Evolutionary conservation across 352 stramenopile genomes (phyloP).

Genomic region (Globisporangium megalacanthum): DNA sequence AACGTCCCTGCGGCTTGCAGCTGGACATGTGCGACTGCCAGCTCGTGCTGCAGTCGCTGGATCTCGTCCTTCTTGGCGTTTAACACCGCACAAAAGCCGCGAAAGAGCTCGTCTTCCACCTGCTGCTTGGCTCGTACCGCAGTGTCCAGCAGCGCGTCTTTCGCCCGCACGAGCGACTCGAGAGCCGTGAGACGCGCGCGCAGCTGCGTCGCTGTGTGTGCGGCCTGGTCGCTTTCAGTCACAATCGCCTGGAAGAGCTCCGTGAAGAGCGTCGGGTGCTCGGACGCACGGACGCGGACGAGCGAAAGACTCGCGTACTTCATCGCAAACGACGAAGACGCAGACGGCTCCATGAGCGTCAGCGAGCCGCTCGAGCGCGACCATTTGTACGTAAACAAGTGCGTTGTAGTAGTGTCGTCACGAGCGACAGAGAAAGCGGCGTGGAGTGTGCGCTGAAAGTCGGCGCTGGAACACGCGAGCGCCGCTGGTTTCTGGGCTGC

Average conservation of each 20-base stretch:
- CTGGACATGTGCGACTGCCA: constrained; percentile 15
- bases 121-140: constrained; percentile 38
- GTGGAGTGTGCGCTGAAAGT: constrained; percentile 33
- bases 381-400: constrained; percentile 40
- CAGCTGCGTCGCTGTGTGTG: constrained; percentile 13
- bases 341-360: constrained; percentile 43
- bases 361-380: constrained; percentile 21
- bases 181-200: constrained; percentile 20
- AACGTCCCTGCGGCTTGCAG: background rate
- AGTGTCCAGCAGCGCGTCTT: constrained; percentile 39
- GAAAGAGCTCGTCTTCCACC: constrained; percentile 33
- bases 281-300: background rate
- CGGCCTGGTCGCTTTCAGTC: constrained; percentile 2
- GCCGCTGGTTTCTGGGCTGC: constrained; percentile 32
- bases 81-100: constrained; percentile 42
- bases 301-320: constrained; percentile 44
- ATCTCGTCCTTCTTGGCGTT: constrained; percentile 68
- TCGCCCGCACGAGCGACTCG: constrained; percentile 30
- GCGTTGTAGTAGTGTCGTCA: background rate
- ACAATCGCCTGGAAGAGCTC: constrained; percentile 31
- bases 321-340: constrained; percentile 30
- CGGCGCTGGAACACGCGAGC: constrained; percentile 30
- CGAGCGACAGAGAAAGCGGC: constrained; percentile 6
- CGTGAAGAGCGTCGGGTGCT: constrained; percentile 13
- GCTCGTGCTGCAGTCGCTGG: constrained; percentile 27